These are phyloP conservation scores for Protoeuglena noctilucae DNA, from an alignment of 139 green algal genomes.

Conservation along the genomic window DNA sequence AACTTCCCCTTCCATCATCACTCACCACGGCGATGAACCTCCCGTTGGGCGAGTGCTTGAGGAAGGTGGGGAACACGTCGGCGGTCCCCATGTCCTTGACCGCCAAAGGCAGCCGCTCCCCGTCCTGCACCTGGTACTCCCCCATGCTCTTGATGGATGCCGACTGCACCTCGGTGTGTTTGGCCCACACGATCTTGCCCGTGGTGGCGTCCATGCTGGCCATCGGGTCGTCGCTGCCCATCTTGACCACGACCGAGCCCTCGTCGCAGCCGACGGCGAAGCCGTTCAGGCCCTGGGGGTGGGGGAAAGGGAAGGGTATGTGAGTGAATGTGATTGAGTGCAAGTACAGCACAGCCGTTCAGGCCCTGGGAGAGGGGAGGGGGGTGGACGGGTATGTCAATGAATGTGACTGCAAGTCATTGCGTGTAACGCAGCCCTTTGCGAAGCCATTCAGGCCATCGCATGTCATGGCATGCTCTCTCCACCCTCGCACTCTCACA, in stretches of 20 bases:
- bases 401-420: no score
- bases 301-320: no score
- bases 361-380: no score
- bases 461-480: no score
- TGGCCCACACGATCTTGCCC: constrained; percentile 90
- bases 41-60: constrained; percentile 83
- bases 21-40: constrained; percentile 91
- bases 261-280: constrained; percentile 88
- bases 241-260: constrained; percentile 78
- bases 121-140: constrained; percentile 46
- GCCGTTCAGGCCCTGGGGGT: constrained; percentile 16
- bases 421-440: no score
- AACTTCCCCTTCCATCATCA: constrained; percentile 43
- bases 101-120: constrained; percentile 85
- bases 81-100: constrained; percentile 90
- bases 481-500: no score
- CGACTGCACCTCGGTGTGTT: constrained; percentile 80
- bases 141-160: constrained; percentile 73
- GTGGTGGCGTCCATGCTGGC: constrained; percentile 83
- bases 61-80: constrained; percentile 83
- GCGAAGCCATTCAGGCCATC: no score
- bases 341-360: no score
- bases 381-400: no score
- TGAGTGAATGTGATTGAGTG: constrained; percentile 71
- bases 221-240: constrained; percentile 92